phyloP scores from a whole-genome alignment of 202 grass and related monocot genomes.

The Saccharum hybrid region DNA sequence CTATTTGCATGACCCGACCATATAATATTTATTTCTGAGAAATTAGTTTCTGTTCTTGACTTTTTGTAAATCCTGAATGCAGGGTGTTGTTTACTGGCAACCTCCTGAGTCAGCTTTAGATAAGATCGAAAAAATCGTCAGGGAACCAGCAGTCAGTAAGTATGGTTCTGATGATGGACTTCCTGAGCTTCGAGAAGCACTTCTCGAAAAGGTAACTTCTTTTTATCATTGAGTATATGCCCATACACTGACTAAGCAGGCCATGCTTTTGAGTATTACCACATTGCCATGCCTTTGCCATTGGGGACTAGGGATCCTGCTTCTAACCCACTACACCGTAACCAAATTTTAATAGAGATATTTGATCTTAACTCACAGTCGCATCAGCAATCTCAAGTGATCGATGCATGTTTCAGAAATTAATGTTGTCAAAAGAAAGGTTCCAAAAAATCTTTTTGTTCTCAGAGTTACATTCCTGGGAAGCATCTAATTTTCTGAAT shows the following conservation, averaged over 20 bases:
- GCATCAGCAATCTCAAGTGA: slow-evolving; percentile 4
- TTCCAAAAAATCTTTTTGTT: neutral
- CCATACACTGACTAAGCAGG: neutral
- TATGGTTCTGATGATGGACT: slow-evolving; percentile 96
- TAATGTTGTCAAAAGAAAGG: slow-evolving; percentile 12
- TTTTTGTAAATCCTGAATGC: slow-evolving; percentile 12
- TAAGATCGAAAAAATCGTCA: slow-evolving; percentile 74
- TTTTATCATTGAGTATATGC: slow-evolving; percentile 19
- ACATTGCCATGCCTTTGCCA: neutral
- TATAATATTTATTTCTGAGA: neutral
- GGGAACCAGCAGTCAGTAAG: slow-evolving; percentile 74
- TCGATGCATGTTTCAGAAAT: neutral
- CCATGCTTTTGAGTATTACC: neutral
- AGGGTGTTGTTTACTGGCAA: slow-evolving; percentile 98
- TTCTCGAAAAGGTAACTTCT: slow-evolving; percentile 84
- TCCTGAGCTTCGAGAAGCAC: slow-evolving; percentile 82
- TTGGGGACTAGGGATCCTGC: neutral
- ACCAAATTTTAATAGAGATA: slow-evolving; percentile 12
- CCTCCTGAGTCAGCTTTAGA: slow-evolving; percentile 71
- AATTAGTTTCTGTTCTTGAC: neutral
- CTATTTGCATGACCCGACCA: neutral
- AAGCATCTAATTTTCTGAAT: slow-evolving; percentile 6
- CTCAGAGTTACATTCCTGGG: neutral
- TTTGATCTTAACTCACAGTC: slow-evolving; percentile 15
- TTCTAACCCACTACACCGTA: neutral